Evolutionary conservation across 805 yeast species (phyloP).

Genomic region (Teunomyces tritomae): DNA sequence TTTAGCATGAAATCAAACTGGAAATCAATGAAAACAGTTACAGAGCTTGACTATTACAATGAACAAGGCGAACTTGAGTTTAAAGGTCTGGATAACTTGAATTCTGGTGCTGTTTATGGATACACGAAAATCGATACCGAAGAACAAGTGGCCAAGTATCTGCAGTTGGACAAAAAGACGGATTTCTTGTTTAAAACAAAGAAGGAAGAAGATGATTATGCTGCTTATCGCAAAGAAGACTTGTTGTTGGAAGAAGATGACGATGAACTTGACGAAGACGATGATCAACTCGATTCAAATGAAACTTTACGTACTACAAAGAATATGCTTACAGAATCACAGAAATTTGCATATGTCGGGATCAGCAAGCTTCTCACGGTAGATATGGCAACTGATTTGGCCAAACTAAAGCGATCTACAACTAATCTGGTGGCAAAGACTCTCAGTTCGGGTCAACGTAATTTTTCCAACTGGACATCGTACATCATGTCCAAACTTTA

Average conservation of each 20-base stretch:
- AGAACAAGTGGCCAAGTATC: conserved; percentile 75
- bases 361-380: conserved; percentile 71
- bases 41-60: conserved; percentile 75
- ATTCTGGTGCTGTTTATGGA: conserved; percentile 42
- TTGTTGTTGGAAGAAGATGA: conserved; percentile 18
- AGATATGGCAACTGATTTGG: conserved; percentile 79
- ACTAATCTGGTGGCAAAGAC: conserved; percentile 55
- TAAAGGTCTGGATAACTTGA: conserved; percentile 3
- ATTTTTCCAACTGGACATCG: conserved; percentile 82
- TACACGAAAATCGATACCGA: conserved; percentile 88
- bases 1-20: conserved; percentile 53
- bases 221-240: conserved; percentile 5
- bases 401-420: conserved; percentile 51
- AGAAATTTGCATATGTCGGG: conserved; percentile 90
- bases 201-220: conserved; percentile 21
- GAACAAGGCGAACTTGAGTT: conserved; percentile 69
- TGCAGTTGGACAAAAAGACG: conserved; percentile 48
- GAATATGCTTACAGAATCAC: conserved; percentile 74
- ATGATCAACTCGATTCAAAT: conserved; percentile 46
- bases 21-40: conserved; percentile 84
- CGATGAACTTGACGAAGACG: conserved; percentile 28
- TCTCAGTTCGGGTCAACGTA: conserved; percentile 66
- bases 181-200: conserved; percentile 46
- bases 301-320: conserved; percentile 78
- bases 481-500: conserved; percentile 68